Conservation (phyloP, 139 green algal species). For the Pseudopediastrum boryanum region DNA sequence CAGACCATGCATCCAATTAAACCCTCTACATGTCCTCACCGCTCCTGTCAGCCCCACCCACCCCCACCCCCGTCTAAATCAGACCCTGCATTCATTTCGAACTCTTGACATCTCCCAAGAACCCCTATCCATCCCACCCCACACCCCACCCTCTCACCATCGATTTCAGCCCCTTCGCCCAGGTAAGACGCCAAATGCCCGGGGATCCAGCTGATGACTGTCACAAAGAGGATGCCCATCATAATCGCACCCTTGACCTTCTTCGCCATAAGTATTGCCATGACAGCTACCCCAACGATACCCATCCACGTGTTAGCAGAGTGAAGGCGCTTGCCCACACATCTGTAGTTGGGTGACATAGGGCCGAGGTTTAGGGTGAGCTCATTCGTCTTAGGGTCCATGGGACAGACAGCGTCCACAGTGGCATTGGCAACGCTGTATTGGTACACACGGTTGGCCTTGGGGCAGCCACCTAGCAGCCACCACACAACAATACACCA, state of each 20-base stretch:
- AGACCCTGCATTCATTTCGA: too few species aligned
- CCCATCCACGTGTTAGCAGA: constrained; percentile 71
- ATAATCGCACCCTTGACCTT: constrained; percentile 75
- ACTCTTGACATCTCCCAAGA: too few species aligned
- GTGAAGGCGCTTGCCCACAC: constrained; percentile 47
- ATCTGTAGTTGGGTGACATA: constrained; percentile 12
- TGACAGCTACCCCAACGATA: constrained; percentile 74
- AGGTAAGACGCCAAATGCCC: constrained; percentile 62
- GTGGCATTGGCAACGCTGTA: constrained; percentile 20
- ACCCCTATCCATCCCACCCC: too few species aligned
- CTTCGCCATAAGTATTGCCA: constrained; percentile 64
- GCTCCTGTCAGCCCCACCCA: too few species aligned
- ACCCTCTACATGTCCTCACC: too few species aligned
- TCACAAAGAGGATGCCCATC: constrained; percentile 81
- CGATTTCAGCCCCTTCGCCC: constrained; percentile 50
- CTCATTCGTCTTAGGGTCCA: not conserved
- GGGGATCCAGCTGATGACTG: constrained; percentile 75
- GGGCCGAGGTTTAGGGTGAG: constrained; percentile 19
- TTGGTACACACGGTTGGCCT: constrained; percentile 10
- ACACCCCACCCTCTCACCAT: too few species aligned
- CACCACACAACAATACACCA: too few species aligned
- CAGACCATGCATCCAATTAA: too few species aligned
- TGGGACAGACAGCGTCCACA: constrained; percentile 1
- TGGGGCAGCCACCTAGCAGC: constrained; percentile 29
- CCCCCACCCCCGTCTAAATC: too few species aligned